Evolutionary conservation across 2,329 filamentous ascomycete genomes (phyloP), one percentile per base, ranked within the genome.

Genomic region (Rhynchosporium agropyri): DNA sequence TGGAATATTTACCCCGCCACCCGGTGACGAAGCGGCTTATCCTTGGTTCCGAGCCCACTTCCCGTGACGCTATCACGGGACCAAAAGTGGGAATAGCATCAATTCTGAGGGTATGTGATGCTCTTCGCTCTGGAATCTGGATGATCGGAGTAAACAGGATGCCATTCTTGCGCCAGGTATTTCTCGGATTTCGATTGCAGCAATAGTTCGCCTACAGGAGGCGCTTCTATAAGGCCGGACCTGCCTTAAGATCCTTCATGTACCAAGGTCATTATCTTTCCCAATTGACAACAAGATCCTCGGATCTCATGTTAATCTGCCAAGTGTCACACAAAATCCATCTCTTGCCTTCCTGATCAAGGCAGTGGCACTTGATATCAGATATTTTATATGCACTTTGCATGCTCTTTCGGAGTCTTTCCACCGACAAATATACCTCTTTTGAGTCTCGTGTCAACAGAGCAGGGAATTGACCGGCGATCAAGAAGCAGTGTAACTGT

Each of bases 1-100:
- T 6, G 6, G 9, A 10, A 31, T 26, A 31, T 40, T 53, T 49
- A 60, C 57, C 57, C 57, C 57, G 36, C 57, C 57, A 60, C 46
- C 43, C 43, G 43, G 36, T 57, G 48, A 20, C 38, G 29, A 33
- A 43, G 51, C 54, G 54, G 54, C 10, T 6, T 31, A 45, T 57
- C 28, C 20, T 57, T 57, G 40, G 40, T 26, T 12, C 48, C 48
- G 48, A 28, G 5, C 12, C 5, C 7, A 2, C 6, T 33, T 12
- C 40, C 45, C 28, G 38, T 57, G 40, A 57, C 28, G 12, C 20
- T 6, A 29, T 20, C 38, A 45, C 28, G 28, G 31, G 54, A 43
- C 9, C 33, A 6, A 10, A 51, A 5, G 6, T 33, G 3, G 48
- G 28, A 36, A 7, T 49, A 29, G 26, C 26, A 29, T 29, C 46